Conservation (phyloP, 352 stramenopile genomes). For the Phytophthora syringae region DNA sequence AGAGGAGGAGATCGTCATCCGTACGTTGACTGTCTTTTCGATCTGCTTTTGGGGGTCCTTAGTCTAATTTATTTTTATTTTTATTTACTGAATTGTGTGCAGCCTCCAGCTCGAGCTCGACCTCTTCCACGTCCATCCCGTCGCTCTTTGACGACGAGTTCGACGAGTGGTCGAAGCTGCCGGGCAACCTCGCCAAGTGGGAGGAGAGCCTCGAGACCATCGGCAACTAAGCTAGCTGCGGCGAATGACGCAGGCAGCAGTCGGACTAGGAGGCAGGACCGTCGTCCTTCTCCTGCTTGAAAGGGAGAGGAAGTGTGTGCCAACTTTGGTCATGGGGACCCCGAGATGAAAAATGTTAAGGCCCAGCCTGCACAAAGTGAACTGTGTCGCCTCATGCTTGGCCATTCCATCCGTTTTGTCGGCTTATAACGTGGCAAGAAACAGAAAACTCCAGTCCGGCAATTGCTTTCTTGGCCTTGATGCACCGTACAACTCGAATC, state of each 20-base stretch:
- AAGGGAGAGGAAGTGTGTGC: neutral
- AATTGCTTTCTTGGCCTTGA: too few species aligned
- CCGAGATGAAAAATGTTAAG: conserved; percentile 42
- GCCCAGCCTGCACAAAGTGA: conserved; percentile 38
- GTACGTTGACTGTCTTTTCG: conserved; percentile 29
- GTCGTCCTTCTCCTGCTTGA: conserved; percentile 9
- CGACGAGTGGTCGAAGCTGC: conserved; percentile 86
- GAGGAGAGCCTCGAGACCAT: conserved; percentile 89
- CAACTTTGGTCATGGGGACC: conserved; percentile 17
- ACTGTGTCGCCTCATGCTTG: conserved; percentile 27
- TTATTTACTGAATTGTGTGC: neutral
- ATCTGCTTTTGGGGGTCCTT: too few species aligned
- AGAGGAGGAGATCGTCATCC: conserved; percentile 60
- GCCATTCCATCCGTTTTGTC: conserved; percentile 14
- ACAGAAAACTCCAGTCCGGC: too few species aligned
- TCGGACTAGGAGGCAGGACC: conserved; percentile 17
- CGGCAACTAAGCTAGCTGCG: conserved; percentile 63
- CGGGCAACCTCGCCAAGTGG: conserved; percentile 87
- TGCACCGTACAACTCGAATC: too few species aligned
- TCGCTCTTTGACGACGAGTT: conserved; percentile 89
- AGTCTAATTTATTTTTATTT: neutral
- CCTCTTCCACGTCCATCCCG: conserved; percentile 70
- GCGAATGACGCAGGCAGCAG: conserved; percentile 16
- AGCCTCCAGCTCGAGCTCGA: conserved; percentile 46
- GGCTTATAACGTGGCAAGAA: too few species aligned